Evolutionary conservation across 345 rosid species (phyloP), one percentile per base, ranked within the genome.

Genomic region (Boechera divaricarpa): DNA sequence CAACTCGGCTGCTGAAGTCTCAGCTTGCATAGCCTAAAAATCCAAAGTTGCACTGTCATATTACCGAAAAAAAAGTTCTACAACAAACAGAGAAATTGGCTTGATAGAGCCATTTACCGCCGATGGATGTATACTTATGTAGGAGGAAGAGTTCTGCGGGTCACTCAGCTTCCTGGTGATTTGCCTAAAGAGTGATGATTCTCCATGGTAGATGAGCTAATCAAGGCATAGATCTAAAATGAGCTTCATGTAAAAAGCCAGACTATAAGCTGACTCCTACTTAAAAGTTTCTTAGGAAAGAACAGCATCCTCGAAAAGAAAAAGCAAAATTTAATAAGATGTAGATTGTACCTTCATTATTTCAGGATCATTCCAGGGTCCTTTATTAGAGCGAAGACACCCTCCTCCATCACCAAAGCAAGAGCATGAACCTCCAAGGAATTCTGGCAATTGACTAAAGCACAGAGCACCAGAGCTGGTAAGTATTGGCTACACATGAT

Each of bases 351-450:
- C 99, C 95, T 95, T 95, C 97, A 90, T 85, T 80, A 87, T 81
- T 53, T 85, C 89, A 71, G 96, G 93, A 78, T 95, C 97, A 77
- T 89, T 88, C 97, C 98, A 95, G 31, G 99, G 99, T 77, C 98
- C 99, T 85, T 89, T 90, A 63, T 88, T 85, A 74, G 99, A 95
- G 54, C 91, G 86, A 71, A 90, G 94, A 79, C 99, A 95, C 47
- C 96, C 99, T 81, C 98, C 91, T 82, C 99, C 96, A 49, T 86
- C 92, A 2, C 68, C 74, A 47, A 87, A 82, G 79, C 99, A 95
- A 71, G 83, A 78, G 85, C 98, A 94, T 18, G 94, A 90, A 63
- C 98, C 98, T 62, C 98, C 98, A 58, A 94, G 84, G 79, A 94
- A 94, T 68, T 88, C 91, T 16, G 98, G 98, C 89, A 94, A 80